Percentiles rank a stretch among this genome's conserved stretches.
Evolutionary conservation across 768 basidiomycete species (phyloP).

Genomic region (Crepidotus variabilis): DNA sequence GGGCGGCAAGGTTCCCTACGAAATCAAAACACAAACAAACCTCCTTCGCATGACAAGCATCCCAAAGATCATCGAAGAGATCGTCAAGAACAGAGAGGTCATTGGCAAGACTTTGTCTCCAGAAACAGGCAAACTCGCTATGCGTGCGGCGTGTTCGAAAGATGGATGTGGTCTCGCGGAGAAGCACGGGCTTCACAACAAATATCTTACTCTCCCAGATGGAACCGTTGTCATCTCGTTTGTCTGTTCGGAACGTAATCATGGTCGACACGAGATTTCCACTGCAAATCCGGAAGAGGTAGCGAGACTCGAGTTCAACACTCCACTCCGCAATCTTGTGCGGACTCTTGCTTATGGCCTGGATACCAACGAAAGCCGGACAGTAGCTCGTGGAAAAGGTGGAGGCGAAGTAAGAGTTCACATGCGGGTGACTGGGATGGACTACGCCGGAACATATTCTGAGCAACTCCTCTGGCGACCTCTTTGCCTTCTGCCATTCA

Average conservation of each 20-base stretch:
- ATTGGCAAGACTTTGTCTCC: conserved; percentile 15
- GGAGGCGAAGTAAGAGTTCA: conserved; percentile 6
- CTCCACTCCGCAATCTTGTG: conserved; percentile 24
- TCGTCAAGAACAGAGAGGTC: conserved; percentile 12
- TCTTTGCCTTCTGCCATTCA: conserved; percentile 1
- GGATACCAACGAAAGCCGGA: conserved; percentile 4
- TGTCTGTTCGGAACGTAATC: conserved; percentile 16
- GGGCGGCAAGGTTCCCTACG: conserved; percentile 5
- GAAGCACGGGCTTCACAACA: conserved; percentile 16
- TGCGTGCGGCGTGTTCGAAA: conserved; percentile 23
- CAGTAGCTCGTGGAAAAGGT: neutral
- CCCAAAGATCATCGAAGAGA: conserved; percentile 12
- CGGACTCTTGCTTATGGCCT: neutral
- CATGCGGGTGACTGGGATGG: conserved; percentile 22
- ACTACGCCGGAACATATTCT: conserved; percentile 22
- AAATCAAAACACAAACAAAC: conserved; percentile 15
- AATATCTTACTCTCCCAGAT: conserved; percentile 3
- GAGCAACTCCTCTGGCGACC: conserved; percentile 25
- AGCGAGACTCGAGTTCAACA: conserved; percentile 23
- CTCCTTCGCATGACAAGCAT: conserved; percentile 11
- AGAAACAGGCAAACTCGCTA: conserved; percentile 12
- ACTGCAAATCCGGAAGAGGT: conserved; percentile 12
- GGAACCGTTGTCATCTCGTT: conserved; percentile 18
- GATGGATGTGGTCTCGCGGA: conserved; percentile 21
- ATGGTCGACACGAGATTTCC: conserved; percentile 19